Evolutionary conservation across 371 early-diverging fungal genomes (phyloP), one percentile per base, ranked within the genome.

Genomic region (Haplosporangium sp.): DNA sequence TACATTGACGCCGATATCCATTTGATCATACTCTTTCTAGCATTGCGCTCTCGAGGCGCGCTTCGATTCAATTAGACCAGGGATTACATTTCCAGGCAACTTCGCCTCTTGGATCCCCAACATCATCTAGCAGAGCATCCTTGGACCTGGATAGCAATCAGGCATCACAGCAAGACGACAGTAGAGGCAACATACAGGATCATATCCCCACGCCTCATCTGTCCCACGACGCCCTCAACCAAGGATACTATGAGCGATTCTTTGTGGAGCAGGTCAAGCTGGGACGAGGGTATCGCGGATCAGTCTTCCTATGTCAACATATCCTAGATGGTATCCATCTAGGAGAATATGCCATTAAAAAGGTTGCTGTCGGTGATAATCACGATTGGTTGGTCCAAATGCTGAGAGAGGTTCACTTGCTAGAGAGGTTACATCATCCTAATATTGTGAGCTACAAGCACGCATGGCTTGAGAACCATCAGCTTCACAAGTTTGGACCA

Each of bases 361-460:
- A 95, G 48, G 95, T 98, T 0, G 94, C 98, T 0, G 93, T 98
- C 11, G 98, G 96, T 6, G 87, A 94, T 68, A 92, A 95, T 59
- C 95, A 95, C 60, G 82, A 89, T 21, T 98, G 98, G 98, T 88
- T 98, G 7, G 93, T 92, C 9, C 84, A 93, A n/a, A 96, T 97
- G 96, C 85, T 98, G 16, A 85, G 92, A 59, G 98, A 98, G 59
- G 98, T 98, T 13, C 93, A 94, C 80, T 80, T 97, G 63, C 84
- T 98, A 38, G 97, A 97, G 71, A 83, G 90, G 38, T 85, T 97
- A 12, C 89, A 90, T 23, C 96, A 98, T 80, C 93, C 93, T 3
- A 98, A 97, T 62, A 94, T 98, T 62, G 87, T 98, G 55, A 93
- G 91, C 54, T 98, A 98, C 81, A 98, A 98, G 79, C 98, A 98